Conservation (phyloP, 2,329 filamentous ascomycete species). For the Ophiocordyceps camponoti-leonardi region DNA sequence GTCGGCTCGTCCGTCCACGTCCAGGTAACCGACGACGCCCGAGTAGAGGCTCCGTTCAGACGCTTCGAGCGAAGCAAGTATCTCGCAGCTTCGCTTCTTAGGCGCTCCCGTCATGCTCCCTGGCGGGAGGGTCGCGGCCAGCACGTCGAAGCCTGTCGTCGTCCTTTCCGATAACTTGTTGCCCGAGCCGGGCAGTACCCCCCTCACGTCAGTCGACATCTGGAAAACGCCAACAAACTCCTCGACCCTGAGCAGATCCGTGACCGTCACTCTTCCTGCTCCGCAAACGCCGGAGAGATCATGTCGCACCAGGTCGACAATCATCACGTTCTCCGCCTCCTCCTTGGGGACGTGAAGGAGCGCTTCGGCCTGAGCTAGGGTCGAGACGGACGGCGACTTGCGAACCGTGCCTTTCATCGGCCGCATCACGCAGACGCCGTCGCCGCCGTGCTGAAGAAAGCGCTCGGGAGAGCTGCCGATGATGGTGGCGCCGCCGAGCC, state of each 20-base stretch:
- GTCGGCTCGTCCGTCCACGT: slow-evolving; percentile 68
- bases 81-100: slow-evolving; percentile 80
- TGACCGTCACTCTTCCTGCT: slow-evolving; percentile 53
- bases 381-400: slow-evolving; percentile 48
- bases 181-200: slow-evolving; percentile 28
- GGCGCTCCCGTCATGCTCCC: slow-evolving; percentile 95
- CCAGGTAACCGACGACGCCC: slow-evolving; percentile 79
- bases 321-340: slow-evolving; percentile 93
- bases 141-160: slow-evolving; percentile 51
- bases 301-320: slow-evolving; percentile 89
- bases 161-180: background rate
- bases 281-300: slow-evolving; percentile 78
- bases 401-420: slow-evolving; percentile 96
- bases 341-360: slow-evolving; percentile 75
- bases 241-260: slow-evolving; percentile 69
- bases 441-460: slow-evolving; percentile 45
- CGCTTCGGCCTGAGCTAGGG: slow-evolving; percentile 51
- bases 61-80: slow-evolving; percentile 52
- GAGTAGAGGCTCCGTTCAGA: slow-evolving; percentile 62
- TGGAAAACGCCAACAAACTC: slow-evolving; percentile 85
- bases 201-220: slow-evolving; percentile 78
- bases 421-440: slow-evolving; percentile 56
- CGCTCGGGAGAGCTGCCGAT: slow-evolving; percentile 78
- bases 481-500: slow-evolving; percentile 51
- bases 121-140: slow-evolving; percentile 64